Conservation (phyloP, 2,329 filamentous ascomycete genomes). For the Aschersonia sp. region DNA sequence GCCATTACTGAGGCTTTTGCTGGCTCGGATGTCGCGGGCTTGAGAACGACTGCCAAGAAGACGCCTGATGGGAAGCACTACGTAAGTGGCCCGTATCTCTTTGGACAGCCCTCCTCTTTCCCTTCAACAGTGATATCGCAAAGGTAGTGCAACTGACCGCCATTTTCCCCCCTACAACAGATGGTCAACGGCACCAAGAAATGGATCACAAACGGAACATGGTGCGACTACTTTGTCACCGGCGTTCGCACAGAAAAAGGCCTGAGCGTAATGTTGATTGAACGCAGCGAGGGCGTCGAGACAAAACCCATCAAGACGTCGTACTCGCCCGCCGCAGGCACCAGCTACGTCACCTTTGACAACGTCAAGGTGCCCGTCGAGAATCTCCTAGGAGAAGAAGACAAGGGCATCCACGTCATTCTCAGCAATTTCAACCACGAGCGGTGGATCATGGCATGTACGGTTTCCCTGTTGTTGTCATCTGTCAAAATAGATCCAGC, state of each 20-base stretch:
- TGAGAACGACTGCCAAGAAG: conserved; percentile 66
- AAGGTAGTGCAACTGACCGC: neutral
- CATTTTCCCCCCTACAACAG: conserved; percentile 7
- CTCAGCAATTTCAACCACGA: conserved; percentile 84
- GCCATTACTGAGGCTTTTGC: conserved; percentile 85
- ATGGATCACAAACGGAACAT: conserved; percentile 76
- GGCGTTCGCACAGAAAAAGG: conserved; percentile 69
- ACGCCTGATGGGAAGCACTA: conserved; percentile 63
- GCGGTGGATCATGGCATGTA: conserved; percentile 61
- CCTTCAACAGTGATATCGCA: no score
- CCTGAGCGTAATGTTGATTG: conserved; percentile 63
- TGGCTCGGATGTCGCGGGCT: conserved; percentile 62
- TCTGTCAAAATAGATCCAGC: conserved; percentile 1
- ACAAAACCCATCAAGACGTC: conserved; percentile 67
- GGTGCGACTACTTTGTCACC: conserved; percentile 70
- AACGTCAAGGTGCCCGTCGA: conserved; percentile 74
- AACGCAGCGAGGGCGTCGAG: conserved; percentile 59
- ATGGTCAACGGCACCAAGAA: conserved; percentile 65
- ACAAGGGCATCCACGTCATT: conserved; percentile 77
- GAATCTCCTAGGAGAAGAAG: conserved; percentile 66
- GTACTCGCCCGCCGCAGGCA: conserved; percentile 68
- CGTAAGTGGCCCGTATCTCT: conserved; percentile 22
- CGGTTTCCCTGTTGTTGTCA: conserved; percentile 10
- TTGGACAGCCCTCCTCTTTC: no score
- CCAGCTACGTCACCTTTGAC: conserved; percentile 69